Evolutionary conservation across 768 basidiomycete genomes (phyloP).

Genomic region (Imleria badia): DNA sequence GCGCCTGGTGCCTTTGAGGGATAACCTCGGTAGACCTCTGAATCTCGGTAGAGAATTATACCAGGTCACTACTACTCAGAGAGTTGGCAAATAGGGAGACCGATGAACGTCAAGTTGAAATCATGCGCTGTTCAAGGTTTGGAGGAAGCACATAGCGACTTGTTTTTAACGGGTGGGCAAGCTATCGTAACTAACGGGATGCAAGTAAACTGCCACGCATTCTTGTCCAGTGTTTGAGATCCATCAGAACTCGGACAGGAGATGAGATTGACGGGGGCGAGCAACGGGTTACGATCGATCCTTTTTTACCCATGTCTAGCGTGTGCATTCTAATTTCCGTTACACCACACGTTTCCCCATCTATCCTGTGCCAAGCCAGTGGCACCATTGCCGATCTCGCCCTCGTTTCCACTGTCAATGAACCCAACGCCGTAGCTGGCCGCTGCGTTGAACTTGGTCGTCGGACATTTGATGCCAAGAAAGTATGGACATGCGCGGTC

Average conservation of each 20-base stretch:
- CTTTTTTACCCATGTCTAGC: not conserved
- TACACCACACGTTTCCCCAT: constrained; percentile 82
- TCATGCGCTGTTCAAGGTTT: too few relatives aligned
- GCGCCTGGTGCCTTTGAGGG: constrained; percentile 55
- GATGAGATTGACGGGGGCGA: too few relatives aligned
- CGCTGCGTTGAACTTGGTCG: constrained; percentile 56
- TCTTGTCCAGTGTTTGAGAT: too few relatives aligned
- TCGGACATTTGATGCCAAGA: constrained; percentile 69
- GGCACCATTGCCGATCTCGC: constrained; percentile 46
- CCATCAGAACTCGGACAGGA: too few relatives aligned
- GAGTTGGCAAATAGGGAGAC: too few relatives aligned
- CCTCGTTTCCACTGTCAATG: constrained; percentile 52
- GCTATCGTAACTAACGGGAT: too few relatives aligned
- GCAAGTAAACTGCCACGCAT: too few relatives aligned
- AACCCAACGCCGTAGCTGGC: constrained; percentile 76
- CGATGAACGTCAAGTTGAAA: too few relatives aligned
- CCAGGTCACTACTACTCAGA: too few relatives aligned
- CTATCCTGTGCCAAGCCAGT: constrained; percentile 59
- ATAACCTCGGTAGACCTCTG: constrained; percentile 17
- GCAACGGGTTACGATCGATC: not conserved
- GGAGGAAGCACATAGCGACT: too few relatives aligned
- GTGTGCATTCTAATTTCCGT: constrained; percentile 26
- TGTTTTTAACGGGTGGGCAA: too few relatives aligned
- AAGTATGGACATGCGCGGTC: constrained; percentile 79
- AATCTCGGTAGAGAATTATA: not conserved